phyloP scores from a whole-genome alignment of 495 filamentous ascomycete species.

The Penicillium antarcticum region DNA sequence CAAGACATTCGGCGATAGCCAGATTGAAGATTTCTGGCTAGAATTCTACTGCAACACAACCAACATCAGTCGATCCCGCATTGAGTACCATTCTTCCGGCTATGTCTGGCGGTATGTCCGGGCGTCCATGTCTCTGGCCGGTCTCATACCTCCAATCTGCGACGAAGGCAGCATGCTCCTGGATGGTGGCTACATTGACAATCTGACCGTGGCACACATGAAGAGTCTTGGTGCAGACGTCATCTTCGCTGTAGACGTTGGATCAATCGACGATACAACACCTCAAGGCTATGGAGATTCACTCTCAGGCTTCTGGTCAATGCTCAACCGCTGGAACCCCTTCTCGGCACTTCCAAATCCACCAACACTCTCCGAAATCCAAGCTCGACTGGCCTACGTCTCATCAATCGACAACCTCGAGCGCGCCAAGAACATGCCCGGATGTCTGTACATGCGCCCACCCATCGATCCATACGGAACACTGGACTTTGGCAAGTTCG shows the following conservation, averaged over 20 bases:
- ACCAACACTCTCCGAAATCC: slow-evolving; percentile 92
- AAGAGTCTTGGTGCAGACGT: slow-evolving; percentile 87
- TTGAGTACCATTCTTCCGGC: slow-evolving; percentile 88
- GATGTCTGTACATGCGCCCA: slow-evolving; percentile 92
- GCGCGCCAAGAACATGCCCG: slow-evolving; percentile 79
- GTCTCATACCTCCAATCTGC: slow-evolving; percentile 87
- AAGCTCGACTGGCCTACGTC: slow-evolving; percentile 91
- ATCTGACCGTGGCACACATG: slow-evolving; percentile 96
- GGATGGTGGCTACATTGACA: slow-evolving; percentile 96
- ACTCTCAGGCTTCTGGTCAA: slow-evolving; percentile 92
- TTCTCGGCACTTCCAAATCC: slow-evolving; percentile 84
- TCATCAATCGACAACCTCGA: slow-evolving; percentile 90
- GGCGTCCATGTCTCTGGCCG: slow-evolving; percentile 93
- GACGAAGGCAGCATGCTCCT: slow-evolving; percentile 95
- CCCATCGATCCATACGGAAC: slow-evolving; percentile 93
- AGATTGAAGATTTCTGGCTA: slow-evolving; percentile 99
- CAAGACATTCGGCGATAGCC: slow-evolving; percentile 92
- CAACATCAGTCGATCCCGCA: slow-evolving; percentile 86
- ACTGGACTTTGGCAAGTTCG: slow-evolving; percentile 93
- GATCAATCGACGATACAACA: slow-evolving; percentile 81
- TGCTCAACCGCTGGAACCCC: slow-evolving; percentile 94
- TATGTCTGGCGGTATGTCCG: slow-evolving; percentile 97
- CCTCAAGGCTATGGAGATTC: slow-evolving; percentile 91
- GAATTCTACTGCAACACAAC: slow-evolving; percentile 99
- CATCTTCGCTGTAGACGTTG: slow-evolving; percentile 95